Evolutionary conservation across 805 yeast species (phyloP).

Genomic region (Saturnispora kantuleensis): DNA sequence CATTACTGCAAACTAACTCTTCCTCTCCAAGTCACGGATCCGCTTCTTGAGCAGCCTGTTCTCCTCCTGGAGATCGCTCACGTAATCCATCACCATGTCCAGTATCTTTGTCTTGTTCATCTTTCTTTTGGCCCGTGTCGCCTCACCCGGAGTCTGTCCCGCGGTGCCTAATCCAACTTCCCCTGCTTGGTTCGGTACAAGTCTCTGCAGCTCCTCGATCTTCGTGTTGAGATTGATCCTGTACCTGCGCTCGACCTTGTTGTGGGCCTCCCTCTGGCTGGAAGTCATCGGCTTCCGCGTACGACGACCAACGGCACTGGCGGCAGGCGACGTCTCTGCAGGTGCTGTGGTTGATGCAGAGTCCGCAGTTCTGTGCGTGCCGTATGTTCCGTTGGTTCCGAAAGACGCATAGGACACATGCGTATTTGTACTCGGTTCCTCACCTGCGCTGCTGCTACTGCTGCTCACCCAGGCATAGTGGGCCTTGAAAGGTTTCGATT

Average conservation of each 20-base stretch:
- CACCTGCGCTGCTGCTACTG: too few relatives aligned
- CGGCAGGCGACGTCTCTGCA: too few relatives aligned
- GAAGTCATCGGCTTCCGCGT: constrained; percentile 23
- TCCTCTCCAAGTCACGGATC: too few relatives aligned
- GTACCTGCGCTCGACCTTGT: constrained; percentile 62
- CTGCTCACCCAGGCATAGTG: too few relatives aligned
- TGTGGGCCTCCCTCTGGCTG: constrained; percentile 58
- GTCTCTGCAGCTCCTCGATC: constrained; percentile 55
- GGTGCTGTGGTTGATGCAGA: too few relatives aligned
- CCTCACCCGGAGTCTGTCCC: not conserved
- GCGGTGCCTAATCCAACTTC: constrained; percentile 40
- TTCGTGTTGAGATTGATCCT: constrained; percentile 64
- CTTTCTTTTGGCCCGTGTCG: constrained; percentile 25
- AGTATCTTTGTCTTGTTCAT: constrained; percentile 58
- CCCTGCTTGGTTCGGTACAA: constrained; percentile 45
- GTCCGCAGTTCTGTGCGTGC: too few relatives aligned
- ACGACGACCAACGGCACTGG: too few relatives aligned
- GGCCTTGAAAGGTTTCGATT: too few relatives aligned
- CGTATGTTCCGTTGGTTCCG: too few relatives aligned
- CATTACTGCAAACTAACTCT: too few relatives aligned
- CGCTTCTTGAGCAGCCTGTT: not conserved
- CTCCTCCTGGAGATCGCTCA: constrained; percentile 16
- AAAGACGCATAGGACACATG: too few relatives aligned
- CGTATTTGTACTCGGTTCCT: too few relatives aligned
- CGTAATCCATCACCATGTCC: constrained; percentile 59